These are phyloP conservation scores for Choiromyces venosus DNA, from an alignment of 495 filamentous ascomycete species.

Conservation along the genomic window DNA sequence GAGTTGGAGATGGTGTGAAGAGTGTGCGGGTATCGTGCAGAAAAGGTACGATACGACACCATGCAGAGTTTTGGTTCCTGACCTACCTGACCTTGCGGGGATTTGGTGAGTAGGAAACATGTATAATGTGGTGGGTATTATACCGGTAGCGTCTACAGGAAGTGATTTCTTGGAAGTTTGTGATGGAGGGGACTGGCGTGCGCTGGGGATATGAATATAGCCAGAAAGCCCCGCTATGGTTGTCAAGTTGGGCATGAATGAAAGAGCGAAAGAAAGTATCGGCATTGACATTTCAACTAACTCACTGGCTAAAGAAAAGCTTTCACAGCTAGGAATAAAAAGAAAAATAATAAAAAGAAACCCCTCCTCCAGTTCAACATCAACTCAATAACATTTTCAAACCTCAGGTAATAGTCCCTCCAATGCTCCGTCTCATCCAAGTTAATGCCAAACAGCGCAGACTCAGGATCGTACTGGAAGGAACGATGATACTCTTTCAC, in stretches of 20 bases:
- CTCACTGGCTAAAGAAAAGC: background rate
- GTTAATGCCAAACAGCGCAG: background rate
- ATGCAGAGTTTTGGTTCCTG: background rate
- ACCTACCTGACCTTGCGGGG: background rate
- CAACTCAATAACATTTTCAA: background rate
- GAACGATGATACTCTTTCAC: background rate
- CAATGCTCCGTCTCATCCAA: background rate
- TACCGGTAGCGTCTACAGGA: background rate
- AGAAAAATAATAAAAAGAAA: no score
- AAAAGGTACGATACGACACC: background rate
- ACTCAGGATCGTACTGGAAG: constrained; percentile 1
- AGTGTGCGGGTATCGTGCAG: background rate
- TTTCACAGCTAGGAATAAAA: background rate
- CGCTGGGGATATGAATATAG: background rate
- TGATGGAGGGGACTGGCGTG: background rate
- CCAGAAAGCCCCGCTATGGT: background rate
- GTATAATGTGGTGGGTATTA: background rate
- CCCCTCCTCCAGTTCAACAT: background rate
- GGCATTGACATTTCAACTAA: background rate
- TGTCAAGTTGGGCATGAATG: background rate
- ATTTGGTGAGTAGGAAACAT: background rate
- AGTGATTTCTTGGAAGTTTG: background rate
- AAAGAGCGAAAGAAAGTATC: no score
- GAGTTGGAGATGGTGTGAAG: background rate
- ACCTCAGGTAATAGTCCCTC: background rate